These are phyloP conservation scores for Ophiostoma ips DNA, from an alignment of 2,329 filamentous ascomycete genomes.

Conservation along the genomic window DNA sequence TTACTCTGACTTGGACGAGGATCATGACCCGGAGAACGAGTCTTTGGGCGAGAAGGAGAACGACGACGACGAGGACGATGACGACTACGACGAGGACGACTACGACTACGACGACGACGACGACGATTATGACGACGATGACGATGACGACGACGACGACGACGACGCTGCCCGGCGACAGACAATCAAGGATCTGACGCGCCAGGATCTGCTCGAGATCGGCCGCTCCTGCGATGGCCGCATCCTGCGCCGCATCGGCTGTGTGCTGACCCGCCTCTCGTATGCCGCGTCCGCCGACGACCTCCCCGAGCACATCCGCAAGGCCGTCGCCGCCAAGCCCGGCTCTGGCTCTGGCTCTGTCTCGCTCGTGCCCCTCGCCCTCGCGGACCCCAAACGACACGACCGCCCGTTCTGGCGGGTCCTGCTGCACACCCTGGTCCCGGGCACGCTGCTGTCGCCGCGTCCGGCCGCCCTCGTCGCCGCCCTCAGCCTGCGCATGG, in stretches of 20 bases:
- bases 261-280: slow-evolving; percentile 31
- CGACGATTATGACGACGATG: no score
- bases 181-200: slow-evolving; percentile 10
- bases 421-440: slow-evolving; percentile 32
- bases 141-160: slow-evolving; percentile 14
- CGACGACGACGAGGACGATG: no score
- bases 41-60: no score
- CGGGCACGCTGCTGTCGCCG: slow-evolving; percentile 31
- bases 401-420: slow-evolving; percentile 31
- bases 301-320: slow-evolving; percentile 28
- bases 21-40: no score
- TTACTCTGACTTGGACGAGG: no score
- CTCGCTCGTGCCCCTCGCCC: background rate
- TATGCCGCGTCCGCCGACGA: slow-evolving; percentile 27
- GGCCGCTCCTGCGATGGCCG: slow-evolving; percentile 34
- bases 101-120: no score
- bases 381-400: slow-evolving; percentile 18
- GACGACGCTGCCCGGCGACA: no score
- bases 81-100: no score
- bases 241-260: slow-evolving; percentile 33
- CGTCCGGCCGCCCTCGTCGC: slow-evolving; percentile 33
- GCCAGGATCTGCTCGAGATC: slow-evolving; percentile 36
- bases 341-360: background rate
- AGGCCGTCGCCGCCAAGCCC: background rate
- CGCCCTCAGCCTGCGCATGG: slow-evolving; percentile 33